These are phyloP conservation scores for Talaromyces thailandensis DNA, from an alignment of 495 filamentous ascomycete species.

Conservation along the genomic window DNA sequence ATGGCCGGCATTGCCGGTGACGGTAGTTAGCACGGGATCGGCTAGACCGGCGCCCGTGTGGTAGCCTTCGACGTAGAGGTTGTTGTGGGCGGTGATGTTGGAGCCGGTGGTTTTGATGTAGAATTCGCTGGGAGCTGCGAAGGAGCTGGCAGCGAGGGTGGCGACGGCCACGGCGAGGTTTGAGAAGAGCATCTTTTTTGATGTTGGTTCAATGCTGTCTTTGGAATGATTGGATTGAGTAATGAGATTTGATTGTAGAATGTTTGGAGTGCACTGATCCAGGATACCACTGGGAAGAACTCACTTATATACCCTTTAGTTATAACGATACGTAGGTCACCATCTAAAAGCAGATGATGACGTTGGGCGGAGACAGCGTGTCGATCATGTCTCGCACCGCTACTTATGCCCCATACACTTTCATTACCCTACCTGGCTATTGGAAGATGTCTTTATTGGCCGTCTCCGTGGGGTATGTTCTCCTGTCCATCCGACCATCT, in stretches of 20 bases:
- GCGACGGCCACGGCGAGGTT: not conserved
- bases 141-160: conserved; percentile 9
- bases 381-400: conserved; percentile 3
- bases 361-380: not conserved
- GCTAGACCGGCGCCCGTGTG: conserved; percentile 40
- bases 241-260: not conserved
- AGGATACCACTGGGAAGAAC: too few species aligned
- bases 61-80: conserved; percentile 38
- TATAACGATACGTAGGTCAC: too few species aligned
- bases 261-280: too few species aligned
- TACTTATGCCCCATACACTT: not conserved
- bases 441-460: not conserved
- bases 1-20: conserved; percentile 15
- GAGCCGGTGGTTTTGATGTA: conserved; percentile 33
- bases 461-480: not conserved
- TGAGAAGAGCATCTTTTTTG: conserved; percentile 1
- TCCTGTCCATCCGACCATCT: not conserved
- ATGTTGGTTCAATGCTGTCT: too few species aligned
- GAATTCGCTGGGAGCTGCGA: conserved; percentile 20
- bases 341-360: not conserved
- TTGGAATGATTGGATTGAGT: not conserved
- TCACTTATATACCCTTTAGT: not conserved
- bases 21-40: conserved; percentile 31
- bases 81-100: conserved; percentile 21
- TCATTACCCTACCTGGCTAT: too few species aligned